Percentiles rank a stretch among this genome's conserved stretches.
phyloP scores from a whole-genome alignment of 2,329 filamentous ascomycete species.

The Diplodia scrobiculata region DNA sequence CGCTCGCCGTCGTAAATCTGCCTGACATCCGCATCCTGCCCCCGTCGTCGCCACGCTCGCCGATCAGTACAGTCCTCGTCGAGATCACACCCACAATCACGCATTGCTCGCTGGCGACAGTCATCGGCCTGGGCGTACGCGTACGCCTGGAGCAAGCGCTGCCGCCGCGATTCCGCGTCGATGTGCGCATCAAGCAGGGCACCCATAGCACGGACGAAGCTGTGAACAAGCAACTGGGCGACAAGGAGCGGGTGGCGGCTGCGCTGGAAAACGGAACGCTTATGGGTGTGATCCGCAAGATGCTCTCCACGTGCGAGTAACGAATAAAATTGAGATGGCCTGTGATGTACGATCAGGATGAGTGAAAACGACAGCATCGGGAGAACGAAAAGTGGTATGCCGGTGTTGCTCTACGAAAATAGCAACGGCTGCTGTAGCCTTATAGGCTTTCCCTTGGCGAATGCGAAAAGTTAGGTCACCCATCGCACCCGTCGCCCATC shows the following conservation, averaged over 20 bases:
- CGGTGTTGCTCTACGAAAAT: conserved; percentile 17
- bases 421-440: conserved; percentile 19
- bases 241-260: conserved; percentile 95
- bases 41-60: conserved; percentile 62
- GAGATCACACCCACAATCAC: conserved; percentile 95
- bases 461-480: conserved; percentile 17
- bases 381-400: background rate
- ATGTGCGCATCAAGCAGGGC: conserved; percentile 92
- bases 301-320: conserved; percentile 82
- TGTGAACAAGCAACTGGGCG: conserved; percentile 92
- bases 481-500: background rate
- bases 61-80: conserved; percentile 76
- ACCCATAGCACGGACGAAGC: conserved; percentile 95
- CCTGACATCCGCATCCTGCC: conserved; percentile 81
- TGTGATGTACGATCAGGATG: conserved; percentile 22
- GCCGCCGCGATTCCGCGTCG: conserved; percentile 86
- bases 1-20: conserved; percentile 93
- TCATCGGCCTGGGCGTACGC: conserved; percentile 90
- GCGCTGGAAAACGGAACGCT: conserved; percentile 91
- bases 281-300: conserved; percentile 84
- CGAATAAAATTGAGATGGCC: conserved; percentile 3
- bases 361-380: background rate
- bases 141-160: conserved; percentile 88
- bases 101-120: conserved; percentile 93
- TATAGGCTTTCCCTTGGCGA: conserved; percentile 13